Evolutionary conservation across 306 rosid genomes (phyloP), one percentile per base, ranked within the genome.

Genomic region (Begonia fuchsioides): DNA sequence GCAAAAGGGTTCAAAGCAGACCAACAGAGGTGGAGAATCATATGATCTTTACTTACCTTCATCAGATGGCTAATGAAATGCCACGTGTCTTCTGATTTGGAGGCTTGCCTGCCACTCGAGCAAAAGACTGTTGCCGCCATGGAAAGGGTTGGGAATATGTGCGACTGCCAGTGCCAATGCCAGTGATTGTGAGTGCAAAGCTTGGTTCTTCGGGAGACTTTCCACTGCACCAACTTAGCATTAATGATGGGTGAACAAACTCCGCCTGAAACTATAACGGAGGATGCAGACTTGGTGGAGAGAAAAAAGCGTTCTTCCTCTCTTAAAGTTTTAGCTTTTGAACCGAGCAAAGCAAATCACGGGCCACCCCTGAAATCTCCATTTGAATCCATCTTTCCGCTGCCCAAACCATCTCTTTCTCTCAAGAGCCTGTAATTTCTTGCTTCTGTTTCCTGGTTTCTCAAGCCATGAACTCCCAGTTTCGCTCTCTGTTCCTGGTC

Each of bases 211-310:
- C 40, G 58, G 58, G 53, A 57, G 59, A 46, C 43, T 65, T 63
- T 44, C 53, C 76, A 76, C 76, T 70, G 70, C 67, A 76, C 61
- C 86, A 80, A 79, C 78, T 66, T 20, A 43, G 68, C 72, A 66
- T 79, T 66, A 59, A 69, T 68, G 79, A 75, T 68, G 70, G 67
- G 54, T 57, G 74, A 66, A 57, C 70, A 60, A 72, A 65, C 26
- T 19, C 26, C 3, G 26, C 2, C 66, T 38, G 62, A 55, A 51
- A 72, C 68, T 69, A 69, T 57, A 72, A 67, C 62, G 53, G 41
- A 67, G 74, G 63, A 65, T 74, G 58, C 68, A 65, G 58, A 73
- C 60, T 59, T 39, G 55, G 67, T 68, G 15, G 45, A 43, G 18
- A 59, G 49, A 59, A 59, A 61, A 66, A 66, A 61, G 58, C 12